Evolutionary conservation across 345 rosid genomes (phyloP).

Genomic region (Melastoma malabathricum): DNA sequence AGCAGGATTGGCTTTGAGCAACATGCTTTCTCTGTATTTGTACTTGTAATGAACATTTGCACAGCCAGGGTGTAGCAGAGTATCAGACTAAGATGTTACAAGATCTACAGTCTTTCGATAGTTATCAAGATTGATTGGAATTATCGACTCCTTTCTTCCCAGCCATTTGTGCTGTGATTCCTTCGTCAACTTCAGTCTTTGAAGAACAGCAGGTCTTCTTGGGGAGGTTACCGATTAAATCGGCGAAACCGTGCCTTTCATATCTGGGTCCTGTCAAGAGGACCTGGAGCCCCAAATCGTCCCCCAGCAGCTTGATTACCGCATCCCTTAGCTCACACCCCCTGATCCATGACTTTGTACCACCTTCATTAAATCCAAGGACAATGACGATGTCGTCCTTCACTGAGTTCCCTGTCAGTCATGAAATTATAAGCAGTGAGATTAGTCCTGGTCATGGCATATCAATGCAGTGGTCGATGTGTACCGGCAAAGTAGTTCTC

Average conservation of each 20-base stretch:
- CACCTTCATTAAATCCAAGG: conserved; percentile 32
- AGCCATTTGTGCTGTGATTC: conserved; percentile 55
- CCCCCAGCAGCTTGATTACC: conserved; percentile 38
- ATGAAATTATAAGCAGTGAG: background rate
- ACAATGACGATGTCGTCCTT: conserved; percentile 63
- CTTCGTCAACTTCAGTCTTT: conserved; percentile 55
- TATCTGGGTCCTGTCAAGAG: conserved; percentile 19
- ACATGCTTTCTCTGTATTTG: conserved; percentile 1
- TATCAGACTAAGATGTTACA: background rate
- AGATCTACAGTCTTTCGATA: background rate
- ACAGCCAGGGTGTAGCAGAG: background rate
- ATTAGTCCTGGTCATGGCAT: background rate
- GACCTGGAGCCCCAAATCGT: conserved; percentile 65
- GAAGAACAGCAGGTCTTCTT: conserved; percentile 49
- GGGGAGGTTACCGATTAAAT: conserved; percentile 24
- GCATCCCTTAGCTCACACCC: conserved; percentile 35
- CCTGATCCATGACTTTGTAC: conserved; percentile 13
- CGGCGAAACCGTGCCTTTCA: background rate
- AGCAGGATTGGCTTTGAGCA: conserved; percentile 82
- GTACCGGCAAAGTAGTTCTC: conserved; percentile 56
- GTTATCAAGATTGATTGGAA: no score
- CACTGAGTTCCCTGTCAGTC: conserved; percentile 45
- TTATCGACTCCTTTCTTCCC: conserved; percentile 18
- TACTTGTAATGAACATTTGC: background rate
- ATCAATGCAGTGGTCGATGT: conserved; percentile 1